Base-by-base conservation (phyloP, 257 asterid genomes). In the Cinchona pubescens region DNA sequence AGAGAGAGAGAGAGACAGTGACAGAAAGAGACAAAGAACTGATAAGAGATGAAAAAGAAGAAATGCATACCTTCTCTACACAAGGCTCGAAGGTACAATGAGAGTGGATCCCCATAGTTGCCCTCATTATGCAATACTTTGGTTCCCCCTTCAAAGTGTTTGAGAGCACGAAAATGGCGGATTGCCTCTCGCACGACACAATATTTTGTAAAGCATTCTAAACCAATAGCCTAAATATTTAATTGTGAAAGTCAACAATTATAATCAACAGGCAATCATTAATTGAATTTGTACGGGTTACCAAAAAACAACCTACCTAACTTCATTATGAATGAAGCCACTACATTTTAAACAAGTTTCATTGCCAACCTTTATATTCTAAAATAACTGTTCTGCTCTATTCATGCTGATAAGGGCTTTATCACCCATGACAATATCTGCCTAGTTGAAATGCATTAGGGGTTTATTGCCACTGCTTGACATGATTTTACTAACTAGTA, bases 141-240 rank as follows among this genome's bases (percentile, higher is more conserved):
- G 67, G 91, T 89, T 79, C 98, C 97, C 30, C 96, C 97, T 85
- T 92, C 97, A 81, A 85, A 85, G 74, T 76, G 85, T 73, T 87
- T 90, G 53, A 94, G 94, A 62, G 84, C 99, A 82, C 97, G 99
- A 73, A 94, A 94, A 86, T 94, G 99, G 42, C 99, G 85, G 75
- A 94, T 90, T 81, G 99, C 97, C 87, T 94, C 99, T 74, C 79
- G 88, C 32, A 86, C 83, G 76, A 94, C 99, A 84, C 97, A 90
- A 82, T 94, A 94, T 92, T 94, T 94, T 78, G 97, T 86, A 83
- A 92, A 91, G 89, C 99, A 94, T 82, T 94, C 99, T 83, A n/a
- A n/a, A 92, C 94, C 90, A 92, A 86, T 88, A 90, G 78, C 84
- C 99, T 94, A 84, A 76, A 72, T 55, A 59, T 21, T 46, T 5